Percentiles rank a stretch among this genome's conserved stretches.
Conservation (phyloP, 129 eudicot species). For the Scalesia atractyloides region DNA sequence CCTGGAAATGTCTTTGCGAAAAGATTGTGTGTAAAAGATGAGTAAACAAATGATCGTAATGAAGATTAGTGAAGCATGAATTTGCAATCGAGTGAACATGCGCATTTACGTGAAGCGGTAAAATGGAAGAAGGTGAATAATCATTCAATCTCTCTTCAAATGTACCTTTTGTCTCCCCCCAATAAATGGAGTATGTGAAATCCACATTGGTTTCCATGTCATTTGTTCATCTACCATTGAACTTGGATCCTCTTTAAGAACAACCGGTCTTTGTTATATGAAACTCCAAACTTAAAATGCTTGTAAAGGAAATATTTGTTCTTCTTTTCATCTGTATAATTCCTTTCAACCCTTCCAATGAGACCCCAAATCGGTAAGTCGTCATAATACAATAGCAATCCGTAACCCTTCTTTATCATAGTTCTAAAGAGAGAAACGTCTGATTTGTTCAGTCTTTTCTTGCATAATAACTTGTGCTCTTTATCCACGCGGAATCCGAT, state of each 20-base stretch:
- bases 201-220: slow-evolving; percentile 41
- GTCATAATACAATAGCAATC: slow-evolving; percentile 51
- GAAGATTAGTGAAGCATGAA: slow-evolving; percentile 51
- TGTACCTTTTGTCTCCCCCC: slow-evolving; percentile 44
- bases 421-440: slow-evolving; percentile 43
- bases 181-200: slow-evolving; percentile 53
- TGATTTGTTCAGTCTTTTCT: slow-evolving; percentile 35
- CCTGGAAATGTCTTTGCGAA: slow-evolving; percentile 64
- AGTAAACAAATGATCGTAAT: slow-evolving; percentile 45
- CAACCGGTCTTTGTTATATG: neutral
- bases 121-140: slow-evolving; percentile 35
- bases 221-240: neutral
- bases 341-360: neutral
- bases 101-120: slow-evolving; percentile 49
- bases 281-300: neutral
- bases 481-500: neutral
- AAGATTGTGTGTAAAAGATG: slow-evolving; percentile 48
- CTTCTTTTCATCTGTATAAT: neutral
- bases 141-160: slow-evolving; percentile 69
- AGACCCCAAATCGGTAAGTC: slow-evolving; percentile 44
- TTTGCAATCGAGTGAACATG: slow-evolving; percentile 47
- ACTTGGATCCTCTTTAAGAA: neutral
- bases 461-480: slow-evolving; percentile 6
- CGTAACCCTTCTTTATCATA: slow-evolving; percentile 40
- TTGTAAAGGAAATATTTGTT: neutral